Base-by-base conservation (phyloP, 2,329 filamentous ascomycete species). In the Paraconiothyrium sp. region DNA sequence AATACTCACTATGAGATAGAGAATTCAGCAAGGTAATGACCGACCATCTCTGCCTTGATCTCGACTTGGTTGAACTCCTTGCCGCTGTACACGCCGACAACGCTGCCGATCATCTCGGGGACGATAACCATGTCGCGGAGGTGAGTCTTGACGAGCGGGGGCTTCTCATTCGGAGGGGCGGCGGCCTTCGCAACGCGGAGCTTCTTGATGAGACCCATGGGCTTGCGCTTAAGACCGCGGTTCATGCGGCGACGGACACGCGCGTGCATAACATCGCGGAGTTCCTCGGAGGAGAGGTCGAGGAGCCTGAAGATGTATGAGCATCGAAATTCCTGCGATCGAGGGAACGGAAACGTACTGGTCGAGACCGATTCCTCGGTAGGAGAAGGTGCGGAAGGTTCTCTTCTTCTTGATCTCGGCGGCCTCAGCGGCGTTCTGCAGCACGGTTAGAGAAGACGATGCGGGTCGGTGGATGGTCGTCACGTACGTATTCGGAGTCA, bases 31-130 rank as follows among this genome's bases (percentile, higher is more conserved):
- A 99, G 89, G 89, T 97, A 97, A 89, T 98, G 94, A 83, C 95
- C 95, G 84, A 99, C 95, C 95, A 99, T 99, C 89, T 99, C 95
- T 78, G 95, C 95, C 91, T 97, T 97, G 88, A 99, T 95, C 86
- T 99, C 95, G 78, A 99, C 94, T 89, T 97, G 94, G 91, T 99
- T 99, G 92, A 99, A 99, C 86, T 98, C 94, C 91, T 99, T 99
- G 82, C 95, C 95, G 75, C 93, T 97, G 92, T 99, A 99, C 88
- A 99, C 95, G 83, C 94, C 95, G 79, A 99, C 92, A 79, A 99
- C 94, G 84, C 88, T 92, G 79, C 95, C 95, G 82, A 99, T 99
- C 95, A 99, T 98, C 89, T 99, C 95, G 79, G 95, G 95, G 77
- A 99, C 95, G 81, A 99, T 90, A 84, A 99, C 97, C 95, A 99